Base-by-base conservation (phyloP, 495 filamentous ascomycete species). In the Amniculicola lignicola region DNA sequence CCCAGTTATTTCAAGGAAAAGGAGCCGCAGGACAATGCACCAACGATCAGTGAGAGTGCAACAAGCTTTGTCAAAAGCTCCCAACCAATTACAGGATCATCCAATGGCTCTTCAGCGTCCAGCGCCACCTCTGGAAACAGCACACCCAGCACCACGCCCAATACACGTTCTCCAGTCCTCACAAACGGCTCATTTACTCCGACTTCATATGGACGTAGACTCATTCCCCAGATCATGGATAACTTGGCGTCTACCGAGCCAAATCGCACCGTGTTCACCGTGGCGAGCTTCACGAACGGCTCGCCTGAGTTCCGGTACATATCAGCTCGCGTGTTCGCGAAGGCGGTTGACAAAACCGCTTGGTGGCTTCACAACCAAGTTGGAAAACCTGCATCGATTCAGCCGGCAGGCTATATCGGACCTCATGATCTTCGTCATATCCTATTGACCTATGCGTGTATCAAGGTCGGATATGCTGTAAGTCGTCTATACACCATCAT, bases 1-100 rank as follows among this genome's bases (percentile, higher is more conserved):
- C 73, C 68, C 18, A 70, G 65, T 51, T 70, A 51, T 39, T 76
- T 67, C 57, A 70, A 72, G 4, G 72, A 74, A 25, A 69, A n/a
- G n/a, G n/a, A n/a, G n/a, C n/a, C n/a, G n/a, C n/a, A n/a, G n/a
- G n/a, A n/a, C n/a, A n/a, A n/a, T n/a, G n/a, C n/a, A n/a, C n/a
- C n/a, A n/a, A n/a, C n/a, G n/a, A n/a, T n/a, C n/a, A n/a, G n/a
- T n/a, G n/a, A n/a, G n/a, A n/a, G n/a, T n/a, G n/a, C n/a, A n/a
- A n/a, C n/a, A n/a, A n/a, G n/a, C n/a, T n/a, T n/a, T n/a, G n/a
- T n/a, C n/a, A n/a, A n/a, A n/a, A n/a, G n/a, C n/a, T n/a, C n/a
- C n/a, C n/a, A n/a, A n/a, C n/a, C n/a, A n/a, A n/a, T n/a, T n/a
- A n/a, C n/a, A n/a, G n/a, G n/a, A n/a, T n/a, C n/a, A n/a, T n/a